Conservation (phyloP, 192 early-diverging fungal genomes). For the Kappamyces sp. region DNA sequence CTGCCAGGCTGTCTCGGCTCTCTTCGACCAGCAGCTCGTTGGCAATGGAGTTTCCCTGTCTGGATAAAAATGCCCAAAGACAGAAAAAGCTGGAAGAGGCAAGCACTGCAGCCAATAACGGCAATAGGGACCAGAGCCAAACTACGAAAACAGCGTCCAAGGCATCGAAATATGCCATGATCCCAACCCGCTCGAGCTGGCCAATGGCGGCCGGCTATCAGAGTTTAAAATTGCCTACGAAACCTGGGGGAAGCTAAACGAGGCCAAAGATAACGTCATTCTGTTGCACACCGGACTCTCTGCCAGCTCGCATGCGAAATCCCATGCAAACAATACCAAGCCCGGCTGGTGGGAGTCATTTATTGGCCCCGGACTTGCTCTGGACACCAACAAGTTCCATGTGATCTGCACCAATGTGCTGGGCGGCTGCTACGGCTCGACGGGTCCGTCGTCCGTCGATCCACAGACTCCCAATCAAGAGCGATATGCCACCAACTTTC, state of each 20-base stretch:
- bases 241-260: slow-evolving; percentile 91
- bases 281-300: slow-evolving; percentile 93
- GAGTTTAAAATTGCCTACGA: slow-evolving; percentile 86
- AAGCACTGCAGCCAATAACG: no score
- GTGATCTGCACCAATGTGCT: slow-evolving; percentile 95
- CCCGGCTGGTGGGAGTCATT: slow-evolving; percentile 98
- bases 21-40: no score
- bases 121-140: slow-evolving; percentile 7
- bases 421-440: slow-evolving; percentile 95
- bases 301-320: slow-evolving; percentile 86
- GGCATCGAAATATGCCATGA: slow-evolving; percentile 63
- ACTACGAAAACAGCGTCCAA: slow-evolving; percentile 19
- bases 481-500: slow-evolving; percentile 86
- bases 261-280: slow-evolving; percentile 74
- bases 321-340: slow-evolving; percentile 66
- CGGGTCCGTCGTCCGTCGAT: slow-evolving; percentile 81
- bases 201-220: slow-evolving; percentile 77
- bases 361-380: slow-evolving; percentile 83
- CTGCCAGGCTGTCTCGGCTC: no score
- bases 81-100: slow-evolving; percentile 3
- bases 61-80: neutral
- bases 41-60: neutral
- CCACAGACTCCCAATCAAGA: slow-evolving; percentile 48
- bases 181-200: slow-evolving; percentile 61
- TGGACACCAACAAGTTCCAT: slow-evolving; percentile 92